These are phyloP conservation scores for Vaccinium macrocarpon DNA, from an alignment of 148 eudicot species.

Conservation along the genomic window DNA sequence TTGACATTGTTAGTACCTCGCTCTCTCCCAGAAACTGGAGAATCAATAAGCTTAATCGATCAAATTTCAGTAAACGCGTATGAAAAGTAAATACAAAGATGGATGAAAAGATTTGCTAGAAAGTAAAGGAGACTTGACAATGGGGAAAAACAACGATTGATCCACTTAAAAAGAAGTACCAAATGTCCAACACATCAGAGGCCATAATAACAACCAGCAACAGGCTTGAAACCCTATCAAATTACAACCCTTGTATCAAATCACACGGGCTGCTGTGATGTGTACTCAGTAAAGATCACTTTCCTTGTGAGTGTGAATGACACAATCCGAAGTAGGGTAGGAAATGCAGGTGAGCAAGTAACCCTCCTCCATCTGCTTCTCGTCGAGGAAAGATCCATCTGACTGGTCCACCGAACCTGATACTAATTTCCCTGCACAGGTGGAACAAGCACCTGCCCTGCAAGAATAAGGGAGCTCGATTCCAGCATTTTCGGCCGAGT, in stretches of 20 bases:
- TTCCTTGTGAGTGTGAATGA: conserved; percentile 81
- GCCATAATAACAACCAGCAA: neutral
- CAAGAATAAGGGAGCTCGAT: conserved; percentile 76
- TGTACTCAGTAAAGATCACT: conserved; percentile 51
- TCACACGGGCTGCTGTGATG: neutral
- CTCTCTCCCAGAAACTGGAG: too few relatives aligned
- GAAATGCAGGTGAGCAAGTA: conserved; percentile 75
- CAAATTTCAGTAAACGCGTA: too few relatives aligned
- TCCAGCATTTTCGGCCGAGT: conserved; percentile 66
- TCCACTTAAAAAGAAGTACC: neutral
- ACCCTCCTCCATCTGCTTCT: conserved; percentile 51
- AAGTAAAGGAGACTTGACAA: neutral
- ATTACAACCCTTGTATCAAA: neutral
- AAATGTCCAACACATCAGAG: neutral
- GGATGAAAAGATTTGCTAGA: neutral
- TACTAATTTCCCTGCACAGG: conserved; percentile 62
- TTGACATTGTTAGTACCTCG: too few relatives aligned
- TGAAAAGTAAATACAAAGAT: neutral
- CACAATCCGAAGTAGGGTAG: conserved; percentile 66
- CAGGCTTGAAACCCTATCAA: neutral
- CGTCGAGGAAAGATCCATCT: conserved; percentile 81
- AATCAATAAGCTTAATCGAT: too few relatives aligned
- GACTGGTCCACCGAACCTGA: conserved; percentile 68
- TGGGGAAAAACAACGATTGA: neutral
- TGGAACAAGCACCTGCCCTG: conserved; percentile 85